Conservation (phyloP, 1,284 basidiomycete species). For the Ceratobasidium sp. region DNA sequence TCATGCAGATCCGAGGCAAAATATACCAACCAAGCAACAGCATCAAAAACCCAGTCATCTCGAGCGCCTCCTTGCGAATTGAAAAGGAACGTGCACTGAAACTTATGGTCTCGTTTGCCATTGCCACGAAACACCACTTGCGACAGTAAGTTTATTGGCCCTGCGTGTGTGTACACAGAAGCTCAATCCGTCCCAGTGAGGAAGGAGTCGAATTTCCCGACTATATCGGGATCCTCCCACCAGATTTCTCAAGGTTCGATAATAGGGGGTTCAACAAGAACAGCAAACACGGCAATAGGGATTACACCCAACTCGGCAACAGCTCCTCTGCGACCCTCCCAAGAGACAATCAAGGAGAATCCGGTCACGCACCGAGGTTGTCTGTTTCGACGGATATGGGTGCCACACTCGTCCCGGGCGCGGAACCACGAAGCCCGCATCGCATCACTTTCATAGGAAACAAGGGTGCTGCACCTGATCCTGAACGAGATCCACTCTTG, state of each 20-base stretch:
- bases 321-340: not conserved
- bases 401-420: slow-evolving; percentile 20
- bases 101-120: slow-evolving; percentile 70
- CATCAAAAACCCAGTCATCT: slow-evolving; percentile 48
- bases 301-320: not conserved
- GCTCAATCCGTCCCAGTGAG: slow-evolving; percentile 52
- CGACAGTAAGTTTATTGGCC: slow-evolving; percentile 55
- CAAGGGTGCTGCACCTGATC: slow-evolving; percentile 41
- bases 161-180: slow-evolving; percentile 38
- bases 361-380: not conserved
- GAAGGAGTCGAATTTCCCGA: slow-evolving; percentile 65
- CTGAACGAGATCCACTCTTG: slow-evolving; percentile 64
- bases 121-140: slow-evolving; percentile 77
- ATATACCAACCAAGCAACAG: slow-evolving; percentile 35
- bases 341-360: not conserved
- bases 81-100: slow-evolving; percentile 76
- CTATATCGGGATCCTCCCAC: slow-evolving; percentile 68
- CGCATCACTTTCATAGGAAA: slow-evolving; percentile 11
- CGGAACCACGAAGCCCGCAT: not conserved
- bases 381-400: slow-evolving; percentile 3
- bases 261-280: slow-evolving; percentile 27
- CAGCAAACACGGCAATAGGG: slow-evolving; percentile 23
- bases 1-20: slow-evolving; percentile 35
- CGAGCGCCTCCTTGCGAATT: slow-evolving; percentile 63
- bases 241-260: slow-evolving; percentile 55